Base-by-base conservation (phyloP, 2,329 filamentous ascomycete species). In the Aspergillus quadricinctus region DNA sequence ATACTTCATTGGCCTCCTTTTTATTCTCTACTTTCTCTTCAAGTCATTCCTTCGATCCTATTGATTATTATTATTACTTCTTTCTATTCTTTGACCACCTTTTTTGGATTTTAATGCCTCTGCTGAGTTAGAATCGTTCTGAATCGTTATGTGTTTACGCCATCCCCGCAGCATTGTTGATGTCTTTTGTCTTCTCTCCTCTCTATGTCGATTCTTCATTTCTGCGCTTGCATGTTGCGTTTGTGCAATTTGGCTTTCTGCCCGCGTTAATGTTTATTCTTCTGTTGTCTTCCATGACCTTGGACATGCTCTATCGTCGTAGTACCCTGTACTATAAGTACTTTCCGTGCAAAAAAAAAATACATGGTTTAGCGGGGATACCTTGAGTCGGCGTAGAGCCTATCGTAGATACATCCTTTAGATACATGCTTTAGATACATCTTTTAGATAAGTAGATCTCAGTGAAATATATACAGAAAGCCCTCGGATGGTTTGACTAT, bases 321-420 rank as follows among this genome's bases (percentile, higher is more conserved):
- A 61, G 66, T 71, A 66, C 66, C 60, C 68, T 72, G 70, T 72
- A 72, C 68, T 68, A 72, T 72, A 72, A 66, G 68, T 72, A 70
- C 71, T 71, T 63, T 58, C 64, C 66, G 10, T 45, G 62, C 68
- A n/a, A 69, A 65, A 63, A 64, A 69, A 65, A 62, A 64, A 61
- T 63, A 59, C 23, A 59, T 57, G 50, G 52, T 60, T 69, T 69
- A 64, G 66, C 66, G 67, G 69, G 69, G 63, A 67, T 52, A 35
- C 48, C 11, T n/a, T 49, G 17, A 31, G 29, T 31, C 29, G 14
- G 10, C 10, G 29, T 31, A 31, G 29, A 5, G 29, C 29, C 11
- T 31, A 14, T 6, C 29, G 29, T n/a, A n/a, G n/a, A n/a, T n/a
- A n/a, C n/a, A n/a, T n/a, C n/a, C n/a, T n/a, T n/a, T n/a, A n/a